Conservation (phyloP, 257 asterid genomes). For the Scutellaria minor region DNA sequence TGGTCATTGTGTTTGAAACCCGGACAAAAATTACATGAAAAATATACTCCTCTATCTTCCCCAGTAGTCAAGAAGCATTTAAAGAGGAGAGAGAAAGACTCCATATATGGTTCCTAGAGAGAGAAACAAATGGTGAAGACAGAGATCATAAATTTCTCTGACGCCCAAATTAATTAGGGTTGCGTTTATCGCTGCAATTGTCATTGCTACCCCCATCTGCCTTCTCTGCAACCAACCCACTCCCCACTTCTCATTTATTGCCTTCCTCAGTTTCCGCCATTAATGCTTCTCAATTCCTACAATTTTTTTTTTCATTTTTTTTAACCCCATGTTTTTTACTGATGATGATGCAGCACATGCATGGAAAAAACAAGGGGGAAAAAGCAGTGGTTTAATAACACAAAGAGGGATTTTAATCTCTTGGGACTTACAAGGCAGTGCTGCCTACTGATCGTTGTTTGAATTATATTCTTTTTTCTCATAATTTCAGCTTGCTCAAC, state of each 20-base stretch:
- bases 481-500: constrained; percentile 45
- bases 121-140: constrained; percentile 46
- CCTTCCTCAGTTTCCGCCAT: constrained; percentile 31
- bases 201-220: constrained; percentile 30
- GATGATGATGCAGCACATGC: not conserved
- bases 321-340: not conserved
- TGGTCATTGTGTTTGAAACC: not conserved
- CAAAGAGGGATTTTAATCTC: constrained; percentile 8
- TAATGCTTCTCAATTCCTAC: not conserved
- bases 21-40: not conserved
- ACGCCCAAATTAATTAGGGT: constrained; percentile 43
- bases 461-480: constrained; percentile 8
- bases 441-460: not conserved
- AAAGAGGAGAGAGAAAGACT: constrained; percentile 27
- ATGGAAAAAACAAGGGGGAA: not conserved
- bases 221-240: constrained; percentile 35
- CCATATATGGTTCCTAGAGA: constrained; percentile 3
- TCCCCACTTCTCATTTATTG: constrained; percentile 40
- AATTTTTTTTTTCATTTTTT: not conserved
- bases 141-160: constrained; percentile 46
- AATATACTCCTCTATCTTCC: not conserved
- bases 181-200: constrained; percentile 51
- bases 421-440: constrained; percentile 28
- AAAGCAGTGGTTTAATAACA: constrained; percentile 29
- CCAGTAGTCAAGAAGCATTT: constrained; percentile 39